Evolutionary conservation across 306 rosid species (phyloP), one percentile per base, ranked within the genome.

Genomic region (Dalbergia cochinchinensis): DNA sequence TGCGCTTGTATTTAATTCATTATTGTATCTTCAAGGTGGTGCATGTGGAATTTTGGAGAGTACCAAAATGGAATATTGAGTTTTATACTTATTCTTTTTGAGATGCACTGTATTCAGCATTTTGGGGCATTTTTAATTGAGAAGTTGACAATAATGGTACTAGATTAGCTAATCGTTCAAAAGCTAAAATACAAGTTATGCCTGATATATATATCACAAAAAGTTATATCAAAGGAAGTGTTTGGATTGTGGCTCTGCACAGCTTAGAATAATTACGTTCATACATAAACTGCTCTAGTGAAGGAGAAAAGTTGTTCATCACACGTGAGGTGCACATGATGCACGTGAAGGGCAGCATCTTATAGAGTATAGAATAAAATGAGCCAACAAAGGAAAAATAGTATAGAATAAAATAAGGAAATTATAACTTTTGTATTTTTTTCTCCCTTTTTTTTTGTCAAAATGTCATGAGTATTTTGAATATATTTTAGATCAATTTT

Each of bases 251-350:
- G 69, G 47, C 31, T 50, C 45, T 31, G 39, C 77, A 57, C 77
- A 14, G 12, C 18, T 14, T n/a, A 12, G 39, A 60, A 60, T 39
- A 53, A 77, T 53, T 77, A 66, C 13, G 20, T 67, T 57, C 18
- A 42, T 6, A 34, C 5, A 54, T 41, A 65, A 39, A 22, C 60
- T 22, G 34, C 31, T 26, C 14, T 26, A 53, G 58, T 5, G 20
- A 33, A 22, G 19, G 4, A 4, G 50, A 66, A 78, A 66, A 64
- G 81, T 45, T 63, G 39, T 66, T 18, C 34, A 54, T 71, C 87
- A 80, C 87, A 80, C 82, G 75, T 75, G 87, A 55, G 50, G 78
- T 65, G 65, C 80, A 66, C 68, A 66, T 59, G 83, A 64, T n/a
- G 16, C 73, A 35, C 33, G 75, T 76, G 53, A 70, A 77, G 57